Percentiles rank a stretch among this genome's conserved stretches.
Evolutionary conservation across 257 asterid species (phyloP).

Genomic region (Echium plantagineum): DNA sequence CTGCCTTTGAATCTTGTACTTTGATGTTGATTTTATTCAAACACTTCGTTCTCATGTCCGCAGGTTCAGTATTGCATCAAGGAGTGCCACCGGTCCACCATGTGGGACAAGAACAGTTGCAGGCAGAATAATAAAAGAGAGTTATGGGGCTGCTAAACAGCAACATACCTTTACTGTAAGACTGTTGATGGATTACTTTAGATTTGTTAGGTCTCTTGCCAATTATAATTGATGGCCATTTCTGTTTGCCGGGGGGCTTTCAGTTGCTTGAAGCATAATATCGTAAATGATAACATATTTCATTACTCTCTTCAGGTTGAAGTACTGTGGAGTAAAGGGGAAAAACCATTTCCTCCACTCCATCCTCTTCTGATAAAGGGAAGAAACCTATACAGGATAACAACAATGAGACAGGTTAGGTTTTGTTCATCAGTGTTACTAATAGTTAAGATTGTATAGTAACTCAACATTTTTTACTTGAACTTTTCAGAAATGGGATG

Average conservation of each 20-base stretch:
- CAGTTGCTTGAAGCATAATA: too few species aligned
- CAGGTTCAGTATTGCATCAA: conserved; percentile 74
- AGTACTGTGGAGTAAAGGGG: conserved; percentile 88
- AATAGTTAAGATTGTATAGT: not conserved
- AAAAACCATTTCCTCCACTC: conserved; percentile 69
- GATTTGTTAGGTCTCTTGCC: not conserved
- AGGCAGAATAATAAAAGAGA: conserved; percentile 84
- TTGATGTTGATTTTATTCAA: too few species aligned
- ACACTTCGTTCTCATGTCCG: too few species aligned
- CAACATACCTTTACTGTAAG: conserved; percentile 86
- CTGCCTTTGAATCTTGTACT: too few species aligned
- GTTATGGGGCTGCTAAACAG: conserved; percentile 92
- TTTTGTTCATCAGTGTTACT: not conserved
- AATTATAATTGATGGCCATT: not conserved
- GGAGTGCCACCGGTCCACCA: conserved; percentile 63
- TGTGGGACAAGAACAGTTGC: conserved; percentile 66
- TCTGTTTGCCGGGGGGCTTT: too few species aligned
- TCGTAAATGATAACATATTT: too few species aligned
- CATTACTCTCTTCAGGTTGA: conserved; percentile 47
- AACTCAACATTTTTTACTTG: not conserved
- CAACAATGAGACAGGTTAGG: conserved; percentile 75
- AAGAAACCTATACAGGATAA: conserved; percentile 72
- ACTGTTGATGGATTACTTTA: not conserved
- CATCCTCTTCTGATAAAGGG: conserved; percentile 90
- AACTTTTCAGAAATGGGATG: conserved; percentile 48